Evolutionary conservation across 768 basidiomycete genomes (phyloP).

Genomic region (Pilatotrama ljubarskyi): DNA sequence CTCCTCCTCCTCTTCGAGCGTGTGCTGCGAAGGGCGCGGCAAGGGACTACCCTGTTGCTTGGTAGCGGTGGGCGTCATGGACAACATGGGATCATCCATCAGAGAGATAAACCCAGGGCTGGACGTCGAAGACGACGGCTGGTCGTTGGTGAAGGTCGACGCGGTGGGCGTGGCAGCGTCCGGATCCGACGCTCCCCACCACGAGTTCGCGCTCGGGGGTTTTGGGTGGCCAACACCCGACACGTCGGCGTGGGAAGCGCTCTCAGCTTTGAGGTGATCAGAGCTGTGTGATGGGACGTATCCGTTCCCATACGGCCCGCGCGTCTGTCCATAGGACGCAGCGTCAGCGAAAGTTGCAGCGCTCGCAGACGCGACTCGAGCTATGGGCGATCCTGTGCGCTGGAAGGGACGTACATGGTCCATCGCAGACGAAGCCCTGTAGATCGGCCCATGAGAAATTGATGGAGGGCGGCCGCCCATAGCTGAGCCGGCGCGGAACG

Average conservation of each 20-base stretch:
- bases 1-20: slow-evolving; percentile 59
- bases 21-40: slow-evolving; percentile 17
- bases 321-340: slow-evolving; percentile 36
- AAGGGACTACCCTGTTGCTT: slow-evolving; percentile 15
- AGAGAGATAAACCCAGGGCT: slow-evolving; percentile 70
- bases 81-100: slow-evolving; percentile 64
- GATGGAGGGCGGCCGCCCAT: slow-evolving; percentile 55
- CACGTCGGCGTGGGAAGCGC: slow-evolving; percentile 19
- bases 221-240: slow-evolving; percentile 29
- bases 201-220: slow-evolving; percentile 39
- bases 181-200: slow-evolving; percentile 64
- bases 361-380: slow-evolving; percentile 54
- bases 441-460: slow-evolving; percentile 52
- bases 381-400: slow-evolving; percentile 53
- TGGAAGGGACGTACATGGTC: slow-evolving; percentile 55
- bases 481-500: slow-evolving; percentile 68
- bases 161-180: slow-evolving; percentile 64
- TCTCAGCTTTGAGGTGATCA: slow-evolving; percentile 15
- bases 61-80: slow-evolving; percentile 35
- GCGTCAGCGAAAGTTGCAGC: slow-evolving; percentile 51
- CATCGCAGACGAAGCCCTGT: slow-evolving; percentile 77
- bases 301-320: slow-evolving; percentile 33
- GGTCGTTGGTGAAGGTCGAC: slow-evolving; percentile 58
- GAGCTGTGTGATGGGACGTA: slow-evolving; percentile 32
- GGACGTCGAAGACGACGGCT: slow-evolving; percentile 38